Base-by-base conservation (phyloP, 306 rosid genomes). In the Adenanthera pavonina region DNA sequence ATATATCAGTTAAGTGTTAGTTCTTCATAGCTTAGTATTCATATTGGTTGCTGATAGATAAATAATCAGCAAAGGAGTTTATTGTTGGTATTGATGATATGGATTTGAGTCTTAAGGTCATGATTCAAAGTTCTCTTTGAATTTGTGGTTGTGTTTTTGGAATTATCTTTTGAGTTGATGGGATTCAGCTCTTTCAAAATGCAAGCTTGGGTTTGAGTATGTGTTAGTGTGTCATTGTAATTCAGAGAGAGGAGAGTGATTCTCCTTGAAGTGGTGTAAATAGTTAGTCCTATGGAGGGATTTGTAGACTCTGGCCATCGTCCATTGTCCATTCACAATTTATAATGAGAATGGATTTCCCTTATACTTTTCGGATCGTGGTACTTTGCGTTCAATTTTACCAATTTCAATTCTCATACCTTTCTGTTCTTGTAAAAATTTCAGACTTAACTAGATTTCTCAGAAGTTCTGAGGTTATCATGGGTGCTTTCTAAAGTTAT, bases 121-220 rank as follows among this genome's bases (percentile, higher is more conserved):
- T 82, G 76, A 69, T 82, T 88, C 87, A 88, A 88, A 88, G 72
- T 52, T 69, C 88, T 88, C 88, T 85, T 90, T 89, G 92, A 87
- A 76, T 80, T 88, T 82, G 75, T 34, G 84, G 51, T 80, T 46
- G 35, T 17, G 47, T 70, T 77, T 74, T 17, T 66, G 17, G 79
- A 38, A 38, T 53, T 51, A 8, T 49, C 35, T 25, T 65, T 16
- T 49, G 80, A 59, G 84, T 59, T 87, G 90, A 48, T 80, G 78
- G 77, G 43, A 51, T 76, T 59, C 64, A 57, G 88, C 83, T 78
- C 33, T 40, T 44, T 53, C 76, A 69, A 69, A 81, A 11, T 43
- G 47, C 8, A n/a, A 9, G 65, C 59, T 4, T 48, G 74, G 69
- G 78, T 72, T 62, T 78, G 52, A 59, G 61, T n/a, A 7, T 83